A percentile compares a stretch with the other conserved stretches of the same genome.
Evolutionary conservation across 345 rosid genomes (phyloP).

Genomic region (Acer campestre): DNA sequence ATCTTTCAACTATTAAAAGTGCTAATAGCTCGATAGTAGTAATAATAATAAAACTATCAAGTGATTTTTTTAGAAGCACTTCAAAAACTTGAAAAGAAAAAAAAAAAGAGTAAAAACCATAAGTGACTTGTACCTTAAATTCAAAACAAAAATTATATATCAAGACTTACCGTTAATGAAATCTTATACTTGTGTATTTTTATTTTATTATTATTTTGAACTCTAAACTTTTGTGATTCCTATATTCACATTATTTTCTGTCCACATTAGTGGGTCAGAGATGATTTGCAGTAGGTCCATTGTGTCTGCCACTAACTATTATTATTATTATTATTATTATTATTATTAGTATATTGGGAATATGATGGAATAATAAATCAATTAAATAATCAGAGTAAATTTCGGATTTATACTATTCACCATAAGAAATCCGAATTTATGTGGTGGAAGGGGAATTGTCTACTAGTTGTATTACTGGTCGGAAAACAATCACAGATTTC

Average conservation of each 20-base stretch:
- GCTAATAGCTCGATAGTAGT: neutral
- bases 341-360: no score
- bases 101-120: neutral
- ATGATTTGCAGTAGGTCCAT: conserved; percentile 34
- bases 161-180: neutral
- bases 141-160: neutral
- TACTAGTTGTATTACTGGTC: no score
- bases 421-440: no score
- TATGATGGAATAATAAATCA: no score
- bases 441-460: no score
- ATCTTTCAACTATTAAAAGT: neutral
- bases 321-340: no score
- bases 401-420: no score
- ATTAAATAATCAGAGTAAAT: no score
- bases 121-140: neutral
- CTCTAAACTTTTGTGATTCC: neutral
- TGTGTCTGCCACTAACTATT: conserved; percentile 34
- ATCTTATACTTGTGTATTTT: neutral
- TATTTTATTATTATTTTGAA: no score
- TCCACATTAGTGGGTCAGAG: conserved; percentile 23
- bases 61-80: neutral
- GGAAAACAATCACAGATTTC: no score
- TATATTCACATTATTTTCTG: conserved; percentile 1
- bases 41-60: no score
- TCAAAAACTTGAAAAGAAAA: neutral